These are phyloP conservation scores for Peniophora sp. DNA, from an alignment of 1,284 basidiomycete genomes.

Conservation along the genomic window DNA sequence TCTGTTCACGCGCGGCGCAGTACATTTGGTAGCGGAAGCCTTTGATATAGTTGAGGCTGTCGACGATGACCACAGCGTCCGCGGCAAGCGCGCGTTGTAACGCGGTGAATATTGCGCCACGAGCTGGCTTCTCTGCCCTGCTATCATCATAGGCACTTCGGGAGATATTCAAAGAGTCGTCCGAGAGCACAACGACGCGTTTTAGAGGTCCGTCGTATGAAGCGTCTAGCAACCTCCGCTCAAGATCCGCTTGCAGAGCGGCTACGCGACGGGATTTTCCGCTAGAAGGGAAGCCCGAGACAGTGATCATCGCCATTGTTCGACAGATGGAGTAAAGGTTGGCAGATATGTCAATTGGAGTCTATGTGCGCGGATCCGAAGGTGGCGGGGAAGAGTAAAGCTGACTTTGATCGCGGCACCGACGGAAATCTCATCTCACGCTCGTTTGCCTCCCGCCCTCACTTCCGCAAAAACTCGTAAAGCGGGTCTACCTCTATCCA, in stretches of 20 bases:
- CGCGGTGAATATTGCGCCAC: conserved; percentile 82
- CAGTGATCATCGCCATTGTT: conserved; percentile 88
- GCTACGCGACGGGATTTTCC: conserved; percentile 76
- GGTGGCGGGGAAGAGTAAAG: too few species aligned
- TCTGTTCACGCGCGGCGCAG: conserved; percentile 87
- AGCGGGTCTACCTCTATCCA: background rate
- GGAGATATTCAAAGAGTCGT: conserved; percentile 63
- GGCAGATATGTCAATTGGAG: too few species aligned
- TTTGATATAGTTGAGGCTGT: conserved; percentile 95
- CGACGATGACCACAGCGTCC: conserved; percentile 81
- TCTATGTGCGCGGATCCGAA: too few species aligned
- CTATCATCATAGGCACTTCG: conserved; percentile 74
- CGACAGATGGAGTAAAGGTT: too few species aligned
- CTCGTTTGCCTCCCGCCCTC: too few species aligned
- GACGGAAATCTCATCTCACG: too few species aligned
- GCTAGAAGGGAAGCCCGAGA: conserved; percentile 85
- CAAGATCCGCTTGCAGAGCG: conserved; percentile 60
- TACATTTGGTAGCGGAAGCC: conserved; percentile 97
- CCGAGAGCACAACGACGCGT: conserved; percentile 68
- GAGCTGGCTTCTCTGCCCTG: conserved; percentile 80
- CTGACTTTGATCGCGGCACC: too few species aligned
- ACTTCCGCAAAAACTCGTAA: background rate
- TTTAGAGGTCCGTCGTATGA: conserved; percentile 45
- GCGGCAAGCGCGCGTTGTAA: conserved; percentile 69
- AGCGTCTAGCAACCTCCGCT: conserved; percentile 41